These are phyloP conservation scores for Panicum hallii DNA, from an alignment of 202 grass and related monocot genomes.

Conservation along the genomic window DNA sequence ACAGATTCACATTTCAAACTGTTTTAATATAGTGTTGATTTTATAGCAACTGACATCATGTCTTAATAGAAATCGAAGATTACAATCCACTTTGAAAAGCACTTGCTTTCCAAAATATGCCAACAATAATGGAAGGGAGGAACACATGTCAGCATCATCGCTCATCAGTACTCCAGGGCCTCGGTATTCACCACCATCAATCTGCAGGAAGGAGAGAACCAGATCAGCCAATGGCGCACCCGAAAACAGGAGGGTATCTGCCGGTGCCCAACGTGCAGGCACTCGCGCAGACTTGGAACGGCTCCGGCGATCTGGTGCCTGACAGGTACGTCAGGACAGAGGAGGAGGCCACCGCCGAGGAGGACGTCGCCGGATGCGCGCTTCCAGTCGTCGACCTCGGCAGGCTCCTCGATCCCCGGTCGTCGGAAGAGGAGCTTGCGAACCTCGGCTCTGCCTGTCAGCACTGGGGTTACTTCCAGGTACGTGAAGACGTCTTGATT, in stretches of 20 bases:
- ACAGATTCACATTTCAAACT: no score
- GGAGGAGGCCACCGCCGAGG: neutral
- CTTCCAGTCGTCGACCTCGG: constrained; percentile 43
- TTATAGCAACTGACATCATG: no score
- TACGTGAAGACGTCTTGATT: constrained; percentile 6
- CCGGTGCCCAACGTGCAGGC: no score
- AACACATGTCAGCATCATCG: neutral
- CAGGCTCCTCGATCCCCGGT: constrained; percentile 33
- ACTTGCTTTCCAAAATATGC: no score
- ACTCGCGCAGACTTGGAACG: no score
- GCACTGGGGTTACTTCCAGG: constrained; percentile 41
- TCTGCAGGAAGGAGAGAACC: neutral
- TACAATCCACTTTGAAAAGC: no score
- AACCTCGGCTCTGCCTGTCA: constrained; percentile 40
- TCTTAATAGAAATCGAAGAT: no score
- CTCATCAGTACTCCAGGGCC: no score
- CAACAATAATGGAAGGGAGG: no score
- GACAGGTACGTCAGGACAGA: constrained; percentile 43
- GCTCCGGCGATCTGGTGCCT: neutral
- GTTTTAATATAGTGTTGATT: no score
- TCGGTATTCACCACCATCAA: neutral
- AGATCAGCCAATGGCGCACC: neutral
- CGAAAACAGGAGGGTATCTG: no score
- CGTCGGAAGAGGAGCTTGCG: constrained; percentile 35
- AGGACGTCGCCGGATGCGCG: neutral